Evolutionary conservation across 345 rosid species (phyloP).

Genomic region (Psidium friedrichsthalianum): DNA sequence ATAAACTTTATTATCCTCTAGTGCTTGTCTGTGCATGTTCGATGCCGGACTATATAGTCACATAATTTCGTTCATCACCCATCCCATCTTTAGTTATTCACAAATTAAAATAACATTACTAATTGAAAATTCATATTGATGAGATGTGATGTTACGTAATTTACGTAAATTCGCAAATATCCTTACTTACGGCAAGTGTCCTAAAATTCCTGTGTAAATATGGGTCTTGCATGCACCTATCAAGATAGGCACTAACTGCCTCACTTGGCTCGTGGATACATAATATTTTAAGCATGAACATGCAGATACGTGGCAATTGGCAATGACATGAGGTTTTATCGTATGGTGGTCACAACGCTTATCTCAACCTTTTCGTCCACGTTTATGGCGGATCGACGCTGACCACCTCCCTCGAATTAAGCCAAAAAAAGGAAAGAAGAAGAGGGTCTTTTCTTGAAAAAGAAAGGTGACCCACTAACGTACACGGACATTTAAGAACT

Average conservation of each 20-base stretch:
- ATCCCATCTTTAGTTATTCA: constrained; percentile 2
- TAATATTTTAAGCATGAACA: background rate
- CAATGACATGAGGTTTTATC: background rate
- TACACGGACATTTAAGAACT: background rate
- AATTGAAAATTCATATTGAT: background rate
- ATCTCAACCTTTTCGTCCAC: background rate
- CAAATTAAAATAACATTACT: background rate
- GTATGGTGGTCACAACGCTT: too few relatives aligned
- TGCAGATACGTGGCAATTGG: background rate
- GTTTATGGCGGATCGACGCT: background rate
- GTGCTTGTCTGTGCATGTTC: constrained; percentile 1
- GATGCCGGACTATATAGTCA: constrained; percentile 6
- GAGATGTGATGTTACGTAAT: background rate
- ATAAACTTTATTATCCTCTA: background rate
- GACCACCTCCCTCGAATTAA: background rate
- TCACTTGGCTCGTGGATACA: background rate
- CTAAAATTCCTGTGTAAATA: background rate
- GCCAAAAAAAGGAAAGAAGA: background rate
- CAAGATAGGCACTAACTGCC: background rate
- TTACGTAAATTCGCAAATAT: background rate
- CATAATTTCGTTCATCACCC: constrained; percentile 10
- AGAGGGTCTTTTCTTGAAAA: background rate
- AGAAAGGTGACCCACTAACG: background rate
- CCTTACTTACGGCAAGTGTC: background rate
- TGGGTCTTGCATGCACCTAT: background rate